Conservation (phyloP, 2,329 filamentous ascomycete genomes). For the Neofusicoccum laricinum region DNA sequence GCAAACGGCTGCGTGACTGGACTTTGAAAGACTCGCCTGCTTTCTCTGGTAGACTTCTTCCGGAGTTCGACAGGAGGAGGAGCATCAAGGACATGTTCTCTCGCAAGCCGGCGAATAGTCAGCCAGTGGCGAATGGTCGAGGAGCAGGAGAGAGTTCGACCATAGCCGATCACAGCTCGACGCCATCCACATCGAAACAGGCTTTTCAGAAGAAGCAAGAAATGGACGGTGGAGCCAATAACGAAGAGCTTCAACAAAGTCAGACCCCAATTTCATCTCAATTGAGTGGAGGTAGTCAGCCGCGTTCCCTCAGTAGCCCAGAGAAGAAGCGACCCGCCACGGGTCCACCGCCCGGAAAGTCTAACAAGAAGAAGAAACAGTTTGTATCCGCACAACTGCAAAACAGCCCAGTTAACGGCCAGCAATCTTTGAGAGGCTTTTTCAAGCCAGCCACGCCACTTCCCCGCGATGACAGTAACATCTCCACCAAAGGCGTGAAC, state of each 20-base stretch:
- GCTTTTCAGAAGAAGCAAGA: not conserved
- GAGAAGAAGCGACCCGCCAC: constrained; percentile 29
- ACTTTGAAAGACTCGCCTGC: constrained; percentile 64
- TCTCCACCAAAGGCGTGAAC: not conserved
- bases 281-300: not conserved
- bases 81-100: constrained; percentile 93
- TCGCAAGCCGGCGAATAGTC: constrained; percentile 28
- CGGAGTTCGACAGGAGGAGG: constrained; percentile 79
- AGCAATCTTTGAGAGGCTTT: constrained; percentile 16
- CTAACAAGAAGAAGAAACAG: constrained; percentile 13
- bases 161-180: not conserved
- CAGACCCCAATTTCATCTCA: not conserved
- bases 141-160: not conserved
- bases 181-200: not conserved
- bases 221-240: not conserved
- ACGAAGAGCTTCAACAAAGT: not conserved
- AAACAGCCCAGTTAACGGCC: not conserved
- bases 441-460: constrained; percentile 9
- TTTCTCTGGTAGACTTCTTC: constrained; percentile 77
- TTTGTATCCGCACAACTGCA: not conserved
- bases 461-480: not conserved
- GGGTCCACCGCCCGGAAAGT: constrained; percentile 21
- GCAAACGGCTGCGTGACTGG: constrained; percentile 65
- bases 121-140: constrained; percentile 9
- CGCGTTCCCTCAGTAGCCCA: not conserved